phyloP scores from a whole-genome alignment of 148 eudicot species.

The Simmondsia chinensis region DNA sequence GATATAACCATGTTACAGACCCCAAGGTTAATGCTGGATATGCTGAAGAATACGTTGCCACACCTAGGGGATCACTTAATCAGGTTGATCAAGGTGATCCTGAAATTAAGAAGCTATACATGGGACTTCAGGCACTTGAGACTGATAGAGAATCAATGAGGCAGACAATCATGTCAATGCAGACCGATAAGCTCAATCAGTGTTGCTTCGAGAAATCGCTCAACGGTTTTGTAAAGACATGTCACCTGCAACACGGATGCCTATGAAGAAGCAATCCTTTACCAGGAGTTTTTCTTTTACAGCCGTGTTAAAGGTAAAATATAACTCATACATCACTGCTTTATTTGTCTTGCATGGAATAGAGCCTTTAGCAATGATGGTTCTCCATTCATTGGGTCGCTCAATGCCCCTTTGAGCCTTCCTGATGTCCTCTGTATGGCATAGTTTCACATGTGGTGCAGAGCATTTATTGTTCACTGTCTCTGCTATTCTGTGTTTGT shows the following conservation, averaged over 20 bases:
- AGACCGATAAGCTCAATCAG: constrained; percentile 90
- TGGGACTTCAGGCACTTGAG: constrained; percentile 92
- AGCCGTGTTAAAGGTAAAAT: constrained; percentile 69
- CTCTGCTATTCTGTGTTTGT: no score
- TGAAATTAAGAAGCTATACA: constrained; percentile 60
- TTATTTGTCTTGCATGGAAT: background rate
- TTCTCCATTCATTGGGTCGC: no score
- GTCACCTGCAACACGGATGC: constrained; percentile 47
- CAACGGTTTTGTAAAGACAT: constrained; percentile 81
- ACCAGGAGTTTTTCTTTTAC: constrained; percentile 33
- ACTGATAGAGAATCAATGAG: constrained; percentile 97
- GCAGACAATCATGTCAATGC: constrained; percentile 72
- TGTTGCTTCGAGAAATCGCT: constrained; percentile 88
- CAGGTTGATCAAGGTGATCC: constrained; percentile 48
- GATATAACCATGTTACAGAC: constrained; percentile 35
- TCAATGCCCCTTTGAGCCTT: no score
- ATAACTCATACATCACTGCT: background rate
- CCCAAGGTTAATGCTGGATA: constrained; percentile 34
- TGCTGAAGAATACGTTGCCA: constrained; percentile 40
- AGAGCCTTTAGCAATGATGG: no score
- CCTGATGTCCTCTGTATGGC: no score
- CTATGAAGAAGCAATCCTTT: constrained; percentile 44
- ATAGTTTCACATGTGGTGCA: no score
- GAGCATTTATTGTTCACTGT: no score
- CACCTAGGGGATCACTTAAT: constrained; percentile 42